Conservation (phyloP, 768 basidiomycete genomes). For the Phylloporus rhodoxanthus region DNA sequence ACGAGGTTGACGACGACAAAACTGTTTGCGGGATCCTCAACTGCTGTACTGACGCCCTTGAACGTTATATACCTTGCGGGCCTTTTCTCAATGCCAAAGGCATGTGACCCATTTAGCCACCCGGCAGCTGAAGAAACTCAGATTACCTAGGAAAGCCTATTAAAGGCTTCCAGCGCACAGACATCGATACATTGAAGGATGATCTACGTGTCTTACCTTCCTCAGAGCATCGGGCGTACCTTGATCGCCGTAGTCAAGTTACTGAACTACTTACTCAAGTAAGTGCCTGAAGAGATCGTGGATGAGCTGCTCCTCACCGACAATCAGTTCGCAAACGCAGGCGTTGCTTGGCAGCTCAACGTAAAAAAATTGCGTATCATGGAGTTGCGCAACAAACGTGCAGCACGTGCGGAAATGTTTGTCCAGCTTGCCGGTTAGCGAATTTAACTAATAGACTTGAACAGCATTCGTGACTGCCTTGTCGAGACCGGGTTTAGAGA, state of each 20-base stretch:
- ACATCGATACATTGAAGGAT: slow-evolving; percentile 15
- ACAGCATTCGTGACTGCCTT: slow-evolving; percentile 19
- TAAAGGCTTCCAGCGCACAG: slow-evolving; percentile 20
- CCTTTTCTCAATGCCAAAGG: slow-evolving; percentile 24
- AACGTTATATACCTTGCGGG: slow-evolving; percentile 24
- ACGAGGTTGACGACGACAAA: slow-evolving; percentile 5
- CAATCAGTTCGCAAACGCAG: slow-evolving; percentile 21
- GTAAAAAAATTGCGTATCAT: slow-evolving; percentile 15
- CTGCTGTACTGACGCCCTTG: slow-evolving; percentile 7
- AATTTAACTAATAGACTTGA: slow-evolving; percentile 3
- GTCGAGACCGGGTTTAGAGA: slow-evolving; percentile 18
- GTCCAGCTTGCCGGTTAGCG: slow-evolving; percentile 1
- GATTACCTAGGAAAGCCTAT: slow-evolving; percentile 9
- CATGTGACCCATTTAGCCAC: background rate
- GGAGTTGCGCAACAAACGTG: slow-evolving; percentile 21
- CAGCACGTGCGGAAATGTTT: slow-evolving; percentile 24
- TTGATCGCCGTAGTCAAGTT: slow-evolving; percentile 12
- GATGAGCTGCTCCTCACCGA: slow-evolving; percentile 6
- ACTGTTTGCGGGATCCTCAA: slow-evolving; percentile 7
- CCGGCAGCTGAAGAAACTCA: slow-evolving; percentile 1
- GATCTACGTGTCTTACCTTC: slow-evolving; percentile 9
- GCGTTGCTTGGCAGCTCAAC: slow-evolving; percentile 23
- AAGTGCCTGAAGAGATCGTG: background rate
- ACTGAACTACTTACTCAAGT: slow-evolving; percentile 10
- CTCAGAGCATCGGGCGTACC: slow-evolving; percentile 16